Evolutionary conservation across 768 basidiomycete species (phyloP).

Genomic region (Mycena olivaceomarginata): DNA sequence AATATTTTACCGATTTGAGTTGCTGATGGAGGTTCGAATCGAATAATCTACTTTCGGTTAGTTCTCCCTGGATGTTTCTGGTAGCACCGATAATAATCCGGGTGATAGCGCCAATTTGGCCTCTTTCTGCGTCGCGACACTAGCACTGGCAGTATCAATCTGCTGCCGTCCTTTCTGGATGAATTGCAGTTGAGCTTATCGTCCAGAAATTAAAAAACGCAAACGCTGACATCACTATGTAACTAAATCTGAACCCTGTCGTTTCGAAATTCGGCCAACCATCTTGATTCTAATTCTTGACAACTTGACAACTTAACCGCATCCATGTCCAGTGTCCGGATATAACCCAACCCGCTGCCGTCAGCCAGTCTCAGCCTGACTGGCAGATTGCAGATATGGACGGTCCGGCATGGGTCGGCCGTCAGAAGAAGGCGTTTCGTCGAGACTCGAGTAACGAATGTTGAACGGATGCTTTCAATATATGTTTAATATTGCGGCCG

Average conservation of each 20-base stretch:
- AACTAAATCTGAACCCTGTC: not conserved
- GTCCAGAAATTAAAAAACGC: not conserved
- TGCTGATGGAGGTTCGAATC: too few relatives aligned
- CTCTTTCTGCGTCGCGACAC: too few relatives aligned
- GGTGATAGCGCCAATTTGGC: not conserved
- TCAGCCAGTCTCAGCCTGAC: not conserved
- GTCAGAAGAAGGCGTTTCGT: not conserved
- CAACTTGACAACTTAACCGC: too few relatives aligned
- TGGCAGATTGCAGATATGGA: constrained; percentile 14
- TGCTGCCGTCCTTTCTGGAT: too few relatives aligned
- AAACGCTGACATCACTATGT: not conserved
- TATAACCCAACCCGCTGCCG: constrained; percentile 1
- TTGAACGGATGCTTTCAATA: constrained; percentile 18
- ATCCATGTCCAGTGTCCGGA: not conserved
- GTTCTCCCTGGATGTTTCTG: not conserved
- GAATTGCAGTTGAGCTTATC: not conserved
- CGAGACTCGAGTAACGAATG: not conserved
- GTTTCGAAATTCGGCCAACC: not conserved
- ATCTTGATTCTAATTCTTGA: not conserved
- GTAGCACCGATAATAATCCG: constrained; percentile 2
- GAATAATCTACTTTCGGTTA: not conserved
- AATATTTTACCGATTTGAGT: too few relatives aligned
- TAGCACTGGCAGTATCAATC: too few relatives aligned
- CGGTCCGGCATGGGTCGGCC: not conserved
- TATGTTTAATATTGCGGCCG: not conserved